A percentile compares a stretch with the other conserved stretches of the same genome.
Evolutionary conservation across 1,139 yeast genomes (phyloP).

Genomic region (Pichia sp.): DNA sequence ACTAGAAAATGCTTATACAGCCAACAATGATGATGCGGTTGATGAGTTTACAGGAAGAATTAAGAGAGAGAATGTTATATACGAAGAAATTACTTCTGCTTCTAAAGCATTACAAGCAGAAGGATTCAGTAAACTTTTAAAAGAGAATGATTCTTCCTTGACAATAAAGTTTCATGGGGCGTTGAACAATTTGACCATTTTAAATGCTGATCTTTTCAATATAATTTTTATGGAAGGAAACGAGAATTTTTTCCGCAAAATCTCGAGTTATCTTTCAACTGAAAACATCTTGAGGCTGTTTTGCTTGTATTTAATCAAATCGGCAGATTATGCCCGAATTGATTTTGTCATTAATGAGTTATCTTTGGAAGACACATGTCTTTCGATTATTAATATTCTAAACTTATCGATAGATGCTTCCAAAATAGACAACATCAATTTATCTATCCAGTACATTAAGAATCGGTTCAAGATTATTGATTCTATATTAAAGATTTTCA

Average conservation of each 20-base stretch:
- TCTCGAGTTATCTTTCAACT: constrained; percentile 22
- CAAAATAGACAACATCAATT: constrained; percentile 24
- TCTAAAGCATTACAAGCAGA: constrained; percentile 19
- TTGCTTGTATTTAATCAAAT: constrained; percentile 20
- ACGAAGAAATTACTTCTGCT: constrained; percentile 24
- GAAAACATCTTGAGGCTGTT: constrained; percentile 28
- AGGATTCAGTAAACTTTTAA: constrained; percentile 21
- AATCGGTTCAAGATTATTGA: constrained; percentile 22
- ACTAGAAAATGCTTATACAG: not conserved
- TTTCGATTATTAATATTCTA: constrained; percentile 22
- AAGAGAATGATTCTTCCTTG: constrained; percentile 13
- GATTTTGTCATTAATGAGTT: constrained; percentile 14
- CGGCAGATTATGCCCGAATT: constrained; percentile 4
- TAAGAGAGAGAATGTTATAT: constrained; percentile 20
- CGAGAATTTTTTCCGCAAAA: constrained; percentile 10
- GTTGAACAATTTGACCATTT: constrained; percentile 23
- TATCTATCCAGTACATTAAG: constrained; percentile 30
- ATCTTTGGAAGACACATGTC: constrained; percentile 24
- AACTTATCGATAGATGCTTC: constrained; percentile 25
- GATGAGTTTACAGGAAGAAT: constrained; percentile 27
- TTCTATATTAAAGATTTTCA: constrained; percentile 20
- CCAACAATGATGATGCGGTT: constrained; percentile 13
- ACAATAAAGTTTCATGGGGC: constrained; percentile 23
- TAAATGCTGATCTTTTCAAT: constrained; percentile 22
- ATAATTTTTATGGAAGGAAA: constrained; percentile 20